phyloP scores from a whole-genome alignment of 257 asterid species.

The Echites panduratus region DNA sequence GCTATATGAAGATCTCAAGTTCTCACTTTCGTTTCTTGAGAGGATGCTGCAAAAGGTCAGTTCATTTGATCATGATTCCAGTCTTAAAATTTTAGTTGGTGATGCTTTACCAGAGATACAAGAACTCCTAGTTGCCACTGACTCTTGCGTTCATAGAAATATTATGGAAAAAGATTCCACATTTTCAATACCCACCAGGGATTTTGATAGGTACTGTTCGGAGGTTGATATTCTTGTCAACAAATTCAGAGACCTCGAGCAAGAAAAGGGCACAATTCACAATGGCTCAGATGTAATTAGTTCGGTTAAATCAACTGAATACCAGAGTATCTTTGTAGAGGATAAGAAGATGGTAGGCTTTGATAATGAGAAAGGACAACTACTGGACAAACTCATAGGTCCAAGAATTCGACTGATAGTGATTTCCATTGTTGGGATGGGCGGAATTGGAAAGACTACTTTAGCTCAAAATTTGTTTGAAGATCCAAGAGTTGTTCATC shows the following conservation, averaged over 20 bases:
- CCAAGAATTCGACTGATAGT: background rate
- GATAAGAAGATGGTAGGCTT: background rate
- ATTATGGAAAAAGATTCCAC: background rate
- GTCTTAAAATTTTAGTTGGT: too few relatives aligned
- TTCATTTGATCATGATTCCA: too few relatives aligned
- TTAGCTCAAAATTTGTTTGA: background rate
- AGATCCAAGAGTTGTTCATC: background rate
- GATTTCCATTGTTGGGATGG: constrained; percentile 6
- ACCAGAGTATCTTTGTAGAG: background rate
- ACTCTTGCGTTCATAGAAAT: background rate
- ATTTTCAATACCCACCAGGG: background rate
- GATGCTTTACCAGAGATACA: too few relatives aligned
- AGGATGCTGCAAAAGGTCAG: too few relatives aligned
- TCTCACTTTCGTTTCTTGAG: too few relatives aligned
- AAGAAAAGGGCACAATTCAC: background rate
- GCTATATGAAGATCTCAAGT: too few relatives aligned
- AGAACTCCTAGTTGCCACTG: background rate
- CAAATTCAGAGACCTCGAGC: background rate
- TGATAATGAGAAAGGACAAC: background rate
- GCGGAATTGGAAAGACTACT: constrained; percentile 9
- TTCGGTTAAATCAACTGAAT: background rate
- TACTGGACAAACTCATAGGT: background rate
- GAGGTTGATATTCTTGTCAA: background rate
- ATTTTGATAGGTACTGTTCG: background rate
- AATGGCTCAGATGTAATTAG: background rate